A percentile compares a stretch with the other conserved stretches of the same genome.
phyloP scores from a whole-genome alignment of 164 flowering plant genomes.

The Magnolia sinica region DNA sequence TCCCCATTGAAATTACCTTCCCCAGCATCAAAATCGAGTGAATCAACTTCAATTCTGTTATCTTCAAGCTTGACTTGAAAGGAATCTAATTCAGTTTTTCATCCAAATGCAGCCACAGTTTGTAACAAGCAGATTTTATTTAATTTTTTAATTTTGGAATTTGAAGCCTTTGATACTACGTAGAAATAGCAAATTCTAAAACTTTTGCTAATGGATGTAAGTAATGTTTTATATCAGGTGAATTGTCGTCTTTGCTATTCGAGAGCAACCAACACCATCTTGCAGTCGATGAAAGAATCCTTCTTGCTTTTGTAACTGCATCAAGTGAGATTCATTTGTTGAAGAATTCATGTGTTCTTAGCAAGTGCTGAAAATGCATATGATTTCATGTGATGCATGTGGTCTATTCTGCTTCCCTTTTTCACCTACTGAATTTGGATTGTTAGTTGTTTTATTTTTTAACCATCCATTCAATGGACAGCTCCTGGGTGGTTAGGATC shows the following conservation, averaged over 20 bases:
- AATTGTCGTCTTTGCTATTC: slow-evolving; percentile 34
- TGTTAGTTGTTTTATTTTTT: no score
- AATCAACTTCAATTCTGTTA: no score
- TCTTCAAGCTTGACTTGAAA: slow-evolving; percentile 46
- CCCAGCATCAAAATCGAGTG: no score
- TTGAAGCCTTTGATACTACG: slow-evolving; percentile 40
- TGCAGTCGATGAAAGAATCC: slow-evolving; percentile 63
- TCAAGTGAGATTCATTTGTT: slow-evolving; percentile 48
- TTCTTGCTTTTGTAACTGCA: slow-evolving; percentile 68
- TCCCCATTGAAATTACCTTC: no score
- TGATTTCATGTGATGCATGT: background rate
- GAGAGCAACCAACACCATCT: slow-evolving; percentile 61
- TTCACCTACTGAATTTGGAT: no score
- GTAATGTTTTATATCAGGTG: slow-evolving; percentile 36
- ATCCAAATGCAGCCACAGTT: no score
- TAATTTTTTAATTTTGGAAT: background rate
- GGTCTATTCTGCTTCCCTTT: no score
- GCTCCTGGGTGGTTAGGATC: no score
- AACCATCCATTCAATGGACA: no score
- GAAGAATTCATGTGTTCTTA: background rate
- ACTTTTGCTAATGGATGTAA: slow-evolving; percentile 28
- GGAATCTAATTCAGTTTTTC: no score
- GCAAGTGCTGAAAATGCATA: no score
- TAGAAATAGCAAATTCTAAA: slow-evolving; percentile 54
- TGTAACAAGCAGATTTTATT: background rate